These are phyloP conservation scores for Paraphoma chrysanthemicola DNA, from an alignment of 2,329 filamentous ascomycete species.

Conservation along the genomic window DNA sequence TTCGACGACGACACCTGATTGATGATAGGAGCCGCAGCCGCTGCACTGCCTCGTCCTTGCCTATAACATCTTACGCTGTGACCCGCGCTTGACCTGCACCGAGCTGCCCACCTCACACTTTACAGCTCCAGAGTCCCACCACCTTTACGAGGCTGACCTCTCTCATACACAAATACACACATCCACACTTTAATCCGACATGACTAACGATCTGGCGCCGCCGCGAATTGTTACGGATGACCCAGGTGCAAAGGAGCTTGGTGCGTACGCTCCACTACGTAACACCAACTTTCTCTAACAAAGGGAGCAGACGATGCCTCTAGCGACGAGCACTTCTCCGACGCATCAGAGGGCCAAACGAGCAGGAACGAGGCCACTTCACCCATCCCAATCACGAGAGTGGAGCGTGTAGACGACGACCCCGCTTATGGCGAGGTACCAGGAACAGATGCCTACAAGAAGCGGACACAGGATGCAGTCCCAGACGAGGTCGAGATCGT, in stretches of 20 bases:
- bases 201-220: constrained; percentile 57
- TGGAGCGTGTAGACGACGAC: constrained; percentile 67
- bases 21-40: constrained; percentile 16
- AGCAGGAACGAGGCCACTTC: constrained; percentile 54
- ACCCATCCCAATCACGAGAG: constrained; percentile 66
- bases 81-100: not conserved
- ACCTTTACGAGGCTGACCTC: no score
- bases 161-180: no score
- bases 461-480: constrained; percentile 65
- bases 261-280: constrained; percentile 46
- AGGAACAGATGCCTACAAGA: constrained; percentile 66
- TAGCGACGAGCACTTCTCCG: constrained; percentile 70
- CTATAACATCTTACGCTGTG: not conserved
- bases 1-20: constrained; percentile 21
- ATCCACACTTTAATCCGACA: constrained; percentile 18
- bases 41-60: constrained; percentile 15
- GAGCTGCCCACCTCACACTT: not conserved
- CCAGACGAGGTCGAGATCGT: constrained; percentile 70
- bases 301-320: constrained; percentile 47
- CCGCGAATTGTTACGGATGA: constrained; percentile 63
- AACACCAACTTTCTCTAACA: constrained; percentile 17
- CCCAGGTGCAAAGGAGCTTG: constrained; percentile 62
- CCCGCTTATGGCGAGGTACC: constrained; percentile 68
- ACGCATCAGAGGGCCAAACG: constrained; percentile 65
- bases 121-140: not conserved